A percentile compares a stretch with the other conserved stretches of the same genome.
phyloP scores from a whole-genome alignment of 495 filamentous ascomycete species.

The Hyaloscypha hepaticicola region DNA sequence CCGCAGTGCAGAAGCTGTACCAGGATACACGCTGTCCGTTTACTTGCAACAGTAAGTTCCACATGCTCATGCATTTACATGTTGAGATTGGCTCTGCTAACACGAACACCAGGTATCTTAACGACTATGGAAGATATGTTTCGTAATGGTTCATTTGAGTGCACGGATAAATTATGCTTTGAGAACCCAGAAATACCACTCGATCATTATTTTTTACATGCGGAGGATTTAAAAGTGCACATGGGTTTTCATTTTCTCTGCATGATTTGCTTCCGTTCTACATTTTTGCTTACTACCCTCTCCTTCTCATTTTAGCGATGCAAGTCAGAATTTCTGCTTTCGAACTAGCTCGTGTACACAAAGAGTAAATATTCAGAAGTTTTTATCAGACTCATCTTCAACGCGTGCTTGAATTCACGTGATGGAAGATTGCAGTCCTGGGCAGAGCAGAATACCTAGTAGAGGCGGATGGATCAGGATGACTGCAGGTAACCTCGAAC shows the following conservation, averaged over 20 bases:
- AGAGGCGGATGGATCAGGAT: not conserved
- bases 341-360: no score
- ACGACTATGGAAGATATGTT: conserved; percentile 42
- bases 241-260: conserved; percentile 4
- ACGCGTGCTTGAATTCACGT: not conserved
- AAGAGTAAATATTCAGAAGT: no score
- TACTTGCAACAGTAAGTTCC: conserved; percentile 41
- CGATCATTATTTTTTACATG: not conserved
- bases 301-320: not conserved
- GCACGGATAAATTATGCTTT: not conserved
- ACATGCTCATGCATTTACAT: not conserved
- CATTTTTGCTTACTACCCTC: not conserved
- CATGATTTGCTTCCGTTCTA: not conserved
- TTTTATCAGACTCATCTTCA: no score
- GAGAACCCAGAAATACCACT: not conserved
- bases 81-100: not conserved
- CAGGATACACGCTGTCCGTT: conserved; percentile 41
- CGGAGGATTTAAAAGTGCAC: not conserved
- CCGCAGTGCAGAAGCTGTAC: conserved; percentile 39
- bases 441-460: not conserved
- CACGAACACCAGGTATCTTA: conserved; percentile 34
- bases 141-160: conserved; percentile 7
- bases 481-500: not conserved
- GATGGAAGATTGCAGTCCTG: not conserved
- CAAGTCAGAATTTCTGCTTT: not conserved